These are phyloP conservation scores for Pyrenophora tritici-repentis DNA, from an alignment of 2,329 filamentous ascomycete genomes.

Conservation along the genomic window DNA sequence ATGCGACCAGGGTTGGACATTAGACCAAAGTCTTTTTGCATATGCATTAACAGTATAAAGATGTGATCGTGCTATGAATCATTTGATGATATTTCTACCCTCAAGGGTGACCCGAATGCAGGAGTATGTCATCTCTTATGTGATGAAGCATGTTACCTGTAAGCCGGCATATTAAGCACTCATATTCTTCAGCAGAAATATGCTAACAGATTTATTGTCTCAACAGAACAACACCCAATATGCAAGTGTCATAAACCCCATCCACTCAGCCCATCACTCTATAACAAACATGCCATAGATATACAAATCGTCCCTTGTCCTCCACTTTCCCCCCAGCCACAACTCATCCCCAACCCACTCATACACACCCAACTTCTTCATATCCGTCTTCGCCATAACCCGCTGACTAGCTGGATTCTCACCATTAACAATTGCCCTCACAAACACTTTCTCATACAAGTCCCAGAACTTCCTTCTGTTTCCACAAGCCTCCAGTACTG, in stretches of 20 bases:
- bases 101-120: too few relatives aligned
- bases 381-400: conserved; percentile 40
- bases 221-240: background rate
- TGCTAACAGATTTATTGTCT: too few relatives aligned
- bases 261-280: background rate
- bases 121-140: too few relatives aligned
- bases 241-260: too few relatives aligned
- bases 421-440: conserved; percentile 40
- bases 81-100: too few relatives aligned
- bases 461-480: conserved; percentile 26
- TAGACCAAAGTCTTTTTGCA: too few relatives aligned
- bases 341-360: conserved; percentile 31
- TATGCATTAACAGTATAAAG: too few relatives aligned
- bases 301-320: conserved; percentile 25
- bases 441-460: conserved; percentile 33
- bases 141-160: too few relatives aligned
- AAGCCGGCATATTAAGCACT: too few relatives aligned
- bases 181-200: too few relatives aligned
- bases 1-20: too few relatives aligned
- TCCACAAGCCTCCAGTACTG: conserved; percentile 30
- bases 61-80: too few relatives aligned
- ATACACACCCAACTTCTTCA: conserved; percentile 34
- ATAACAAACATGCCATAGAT: conserved; percentile 32
- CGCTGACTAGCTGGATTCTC: conserved; percentile 36
- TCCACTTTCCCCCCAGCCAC: conserved; percentile 32